These are phyloP conservation scores for Paramecium sonneborni DNA, from an alignment of 73 alveolate species.

Conservation along the genomic window DNA sequence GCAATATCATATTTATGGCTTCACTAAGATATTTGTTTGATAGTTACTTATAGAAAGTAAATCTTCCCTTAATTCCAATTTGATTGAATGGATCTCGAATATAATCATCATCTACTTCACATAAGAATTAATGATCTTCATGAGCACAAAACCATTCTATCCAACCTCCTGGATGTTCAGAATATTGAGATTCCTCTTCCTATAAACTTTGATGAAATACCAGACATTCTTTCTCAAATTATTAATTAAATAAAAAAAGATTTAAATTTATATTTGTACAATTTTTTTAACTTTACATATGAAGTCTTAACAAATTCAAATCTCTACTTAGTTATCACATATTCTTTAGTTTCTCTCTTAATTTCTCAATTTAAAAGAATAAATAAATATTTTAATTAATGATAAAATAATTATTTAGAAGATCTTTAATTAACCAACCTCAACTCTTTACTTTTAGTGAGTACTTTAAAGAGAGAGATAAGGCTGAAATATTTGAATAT, in stretches of 20 bases:
- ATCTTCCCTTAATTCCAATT: constrained; percentile 64
- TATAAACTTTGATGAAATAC: background rate
- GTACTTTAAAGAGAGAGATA: constrained; percentile 34
- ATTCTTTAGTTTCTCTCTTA: background rate
- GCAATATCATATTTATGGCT: constrained; percentile 82
- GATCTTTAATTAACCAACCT: background rate
- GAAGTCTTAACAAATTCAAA: too few relatives aligned
- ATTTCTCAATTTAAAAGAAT: background rate
- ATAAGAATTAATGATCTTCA: constrained; percentile 90
- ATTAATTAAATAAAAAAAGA: background rate
- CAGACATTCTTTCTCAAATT: constrained; percentile 15
- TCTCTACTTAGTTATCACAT: too few relatives aligned
- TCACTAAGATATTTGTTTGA: constrained; percentile 1
- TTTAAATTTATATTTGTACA: background rate
- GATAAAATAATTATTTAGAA: constrained; percentile 12
- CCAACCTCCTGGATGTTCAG: constrained; percentile 79
- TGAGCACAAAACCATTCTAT: constrained; percentile 92
- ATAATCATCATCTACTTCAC: constrained; percentile 91
- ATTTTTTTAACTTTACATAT: background rate
- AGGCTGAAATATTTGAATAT: constrained; percentile 21
- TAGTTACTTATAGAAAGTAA: constrained; percentile 60
- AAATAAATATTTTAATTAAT: background rate
- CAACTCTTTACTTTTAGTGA: constrained; percentile 15
- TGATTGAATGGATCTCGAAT: constrained; percentile 81
- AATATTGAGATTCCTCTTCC: constrained; percentile 48